These are phyloP conservation scores for Porphyra umbilicalis DNA, from an alignment of 31 red algal species.

Conservation along the genomic window DNA sequence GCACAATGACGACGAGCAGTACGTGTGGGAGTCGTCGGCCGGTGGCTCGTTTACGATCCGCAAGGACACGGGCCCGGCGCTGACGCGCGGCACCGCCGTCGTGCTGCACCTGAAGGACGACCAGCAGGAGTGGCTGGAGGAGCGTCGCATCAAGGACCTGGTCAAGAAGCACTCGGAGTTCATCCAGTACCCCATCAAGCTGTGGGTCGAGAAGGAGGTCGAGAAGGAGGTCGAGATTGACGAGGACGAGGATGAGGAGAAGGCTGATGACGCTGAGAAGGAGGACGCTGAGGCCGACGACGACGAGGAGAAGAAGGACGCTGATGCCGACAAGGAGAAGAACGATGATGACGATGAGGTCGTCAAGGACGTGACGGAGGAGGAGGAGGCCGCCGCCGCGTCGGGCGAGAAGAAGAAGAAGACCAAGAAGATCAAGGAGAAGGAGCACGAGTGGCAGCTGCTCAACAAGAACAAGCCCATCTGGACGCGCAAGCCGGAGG, in stretches of 20 bases:
- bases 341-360: slow-evolving; percentile 38
- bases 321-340: slow-evolving; percentile 48
- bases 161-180: slow-evolving; percentile 99
- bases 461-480: slow-evolving; percentile 99
- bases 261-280: slow-evolving; percentile 31
- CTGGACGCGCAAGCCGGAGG: slow-evolving; percentile 95
- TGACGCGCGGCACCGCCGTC: slow-evolving; percentile 86
- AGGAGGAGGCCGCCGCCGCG: slow-evolving; percentile 48
- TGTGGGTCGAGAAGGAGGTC: slow-evolving; percentile 83
- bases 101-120: slow-evolving; percentile 97
- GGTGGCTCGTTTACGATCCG: slow-evolving; percentile 93
- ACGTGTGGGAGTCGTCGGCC: slow-evolving; percentile 93
- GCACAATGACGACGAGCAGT: slow-evolving; percentile 94
- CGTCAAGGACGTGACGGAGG: slow-evolving; percentile 44
- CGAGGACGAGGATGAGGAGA: slow-evolving; percentile 26
- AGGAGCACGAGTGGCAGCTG: slow-evolving; percentile 94
- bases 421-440: slow-evolving; percentile 98
- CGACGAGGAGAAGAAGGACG: slow-evolving; percentile 66
- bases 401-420: slow-evolving; percentile 51
- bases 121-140: slow-evolving; percentile 90
- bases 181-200: slow-evolving; percentile 96
- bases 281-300: slow-evolving; percentile 21
- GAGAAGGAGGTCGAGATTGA: slow-evolving; percentile 95
- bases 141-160: slow-evolving; percentile 93
- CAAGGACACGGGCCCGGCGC: slow-evolving; percentile 54